These are phyloP conservation scores for Verticillium nonalfalfae DNA, from an alignment of 2,329 filamentous ascomycete genomes.

Conservation along the genomic window DNA sequence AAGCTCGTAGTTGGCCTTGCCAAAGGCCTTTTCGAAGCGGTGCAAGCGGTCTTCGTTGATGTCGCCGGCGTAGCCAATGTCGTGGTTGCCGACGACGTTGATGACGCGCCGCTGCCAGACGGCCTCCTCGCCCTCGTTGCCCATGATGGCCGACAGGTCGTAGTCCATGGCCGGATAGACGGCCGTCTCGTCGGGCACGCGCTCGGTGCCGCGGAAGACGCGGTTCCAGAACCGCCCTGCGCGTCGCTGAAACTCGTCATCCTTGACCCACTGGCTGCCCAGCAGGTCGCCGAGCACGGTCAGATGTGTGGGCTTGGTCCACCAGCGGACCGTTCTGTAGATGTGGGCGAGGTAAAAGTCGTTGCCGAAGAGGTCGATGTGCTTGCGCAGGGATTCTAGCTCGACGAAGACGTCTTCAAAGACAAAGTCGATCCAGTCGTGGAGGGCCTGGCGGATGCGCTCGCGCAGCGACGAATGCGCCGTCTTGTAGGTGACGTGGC, in stretches of 20 bases:
- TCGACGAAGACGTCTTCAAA: constrained; percentile 64
- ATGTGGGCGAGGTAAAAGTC: constrained; percentile 94
- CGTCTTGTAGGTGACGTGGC: constrained; percentile 41
- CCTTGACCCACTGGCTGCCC: constrained; percentile 89
- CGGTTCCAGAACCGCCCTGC: constrained; percentile 73
- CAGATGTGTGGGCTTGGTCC: constrained; percentile 78
- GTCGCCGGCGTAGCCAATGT: constrained; percentile 94
- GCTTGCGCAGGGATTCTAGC: constrained; percentile 65
- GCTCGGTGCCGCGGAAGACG: constrained; percentile 64
- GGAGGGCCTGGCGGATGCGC: constrained; percentile 44
- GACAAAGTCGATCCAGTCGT: constrained; percentile 55
- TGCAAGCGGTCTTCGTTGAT: constrained; percentile 67
- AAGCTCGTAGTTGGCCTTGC: constrained; percentile 85
- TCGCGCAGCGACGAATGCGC: constrained; percentile 39
- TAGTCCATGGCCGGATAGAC: constrained; percentile 41
- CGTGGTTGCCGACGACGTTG: constrained; percentile 91
- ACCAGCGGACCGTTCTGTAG: constrained; percentile 78
- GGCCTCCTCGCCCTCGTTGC: constrained; percentile 33
- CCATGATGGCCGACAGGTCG: constrained; percentile 42
- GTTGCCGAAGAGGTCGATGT: constrained; percentile 84
- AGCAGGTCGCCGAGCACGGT: constrained; percentile 86
- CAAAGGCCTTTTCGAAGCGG: constrained; percentile 80
- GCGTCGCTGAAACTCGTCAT: constrained; percentile 74
- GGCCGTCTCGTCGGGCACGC: constrained; percentile 53
- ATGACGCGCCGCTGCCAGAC: constrained; percentile 74